A percentile compares a stretch with the other conserved stretches of the same genome.
Evolutionary conservation across 164 flowering plant species (phyloP).

Genomic region (Nelumbo lutea): DNA sequence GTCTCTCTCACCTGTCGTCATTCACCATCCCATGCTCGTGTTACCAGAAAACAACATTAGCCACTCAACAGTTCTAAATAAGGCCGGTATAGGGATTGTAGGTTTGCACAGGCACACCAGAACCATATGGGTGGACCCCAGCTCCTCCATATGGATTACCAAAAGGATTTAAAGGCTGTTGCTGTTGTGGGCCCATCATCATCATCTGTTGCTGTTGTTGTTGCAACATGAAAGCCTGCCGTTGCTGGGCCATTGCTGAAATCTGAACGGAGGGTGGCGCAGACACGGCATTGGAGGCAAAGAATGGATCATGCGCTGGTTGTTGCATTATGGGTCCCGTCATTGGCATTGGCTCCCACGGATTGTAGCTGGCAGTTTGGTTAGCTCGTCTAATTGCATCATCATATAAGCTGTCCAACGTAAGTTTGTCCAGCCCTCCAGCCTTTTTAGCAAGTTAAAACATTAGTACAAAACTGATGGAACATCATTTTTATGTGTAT

Average conservation of each 20-base stretch:
- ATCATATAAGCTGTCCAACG: constrained; percentile 76
- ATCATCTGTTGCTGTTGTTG: constrained; percentile 51
- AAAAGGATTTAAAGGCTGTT: constrained; percentile 49
- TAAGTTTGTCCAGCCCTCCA: constrained; percentile 84
- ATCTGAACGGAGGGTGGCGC: constrained; percentile 62
- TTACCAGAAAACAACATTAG: not conserved
- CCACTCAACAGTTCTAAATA: constrained; percentile 22
- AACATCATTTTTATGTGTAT: not conserved
- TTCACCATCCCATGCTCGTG: not conserved
- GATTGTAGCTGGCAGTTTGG: constrained; percentile 69
- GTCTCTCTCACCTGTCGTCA: constrained; percentile 3
- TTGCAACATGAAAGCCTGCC: constrained; percentile 56
- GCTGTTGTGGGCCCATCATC: constrained; percentile 51
- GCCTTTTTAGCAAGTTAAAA: constrained; percentile 31
- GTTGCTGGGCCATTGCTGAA: constrained; percentile 68
- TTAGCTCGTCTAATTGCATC: constrained; percentile 66
- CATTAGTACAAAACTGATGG: not conserved
- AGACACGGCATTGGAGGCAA: constrained; percentile 46
- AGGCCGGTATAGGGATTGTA: constrained; percentile 62
- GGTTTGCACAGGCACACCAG: constrained; percentile 59
- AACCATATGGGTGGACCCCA: constrained; percentile 36
- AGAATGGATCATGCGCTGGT: constrained; percentile 61
- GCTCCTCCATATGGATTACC: constrained; percentile 44
- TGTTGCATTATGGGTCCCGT: constrained; percentile 45
- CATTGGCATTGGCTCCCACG: constrained; percentile 62